Percentiles rank a stretch among this genome's conserved stretches.
phyloP scores from a whole-genome alignment of 2,329 filamentous ascomycete genomes.

The Orbilia blumenaviensis region DNA sequence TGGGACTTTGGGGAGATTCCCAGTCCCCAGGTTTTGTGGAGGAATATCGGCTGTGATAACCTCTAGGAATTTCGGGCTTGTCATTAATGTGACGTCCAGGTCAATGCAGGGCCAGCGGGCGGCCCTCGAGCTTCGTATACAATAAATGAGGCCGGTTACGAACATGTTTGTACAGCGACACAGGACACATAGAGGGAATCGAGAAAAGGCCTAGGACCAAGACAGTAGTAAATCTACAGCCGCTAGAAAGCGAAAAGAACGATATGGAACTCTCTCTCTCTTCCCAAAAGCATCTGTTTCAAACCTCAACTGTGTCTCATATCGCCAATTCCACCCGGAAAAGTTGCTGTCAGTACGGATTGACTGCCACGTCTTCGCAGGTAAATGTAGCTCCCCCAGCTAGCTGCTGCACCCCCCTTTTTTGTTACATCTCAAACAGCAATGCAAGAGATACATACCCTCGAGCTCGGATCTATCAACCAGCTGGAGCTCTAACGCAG shows the following conservation, averaged over 20 bases:
- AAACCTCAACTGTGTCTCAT: conserved; percentile 22
- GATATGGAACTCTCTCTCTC: not conserved
- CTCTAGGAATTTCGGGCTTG: conserved; percentile 15
- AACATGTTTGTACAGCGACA: too few relatives aligned
- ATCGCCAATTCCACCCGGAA: not conserved
- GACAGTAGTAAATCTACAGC: conserved; percentile 9
- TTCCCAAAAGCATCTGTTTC: conserved; percentile 12
- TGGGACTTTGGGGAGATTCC: not conserved
- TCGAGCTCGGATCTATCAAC: conserved; percentile 16
- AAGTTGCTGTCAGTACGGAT: not conserved
- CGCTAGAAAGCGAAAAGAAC: conserved; percentile 21
- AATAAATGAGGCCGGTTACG: too few relatives aligned
- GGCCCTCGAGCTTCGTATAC: not conserved
- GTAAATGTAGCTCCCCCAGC: not conserved
- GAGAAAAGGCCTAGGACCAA: not conserved
- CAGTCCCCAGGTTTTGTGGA: conserved; percentile 31
- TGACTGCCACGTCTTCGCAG: conserved; percentile 45
- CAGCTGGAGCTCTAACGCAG: conserved; percentile 46
- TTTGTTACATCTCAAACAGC: conserved; percentile 8
- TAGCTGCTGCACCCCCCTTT: conserved; percentile 40
- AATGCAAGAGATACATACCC: conserved; percentile 8
- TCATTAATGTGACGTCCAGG: conserved; percentile 16
- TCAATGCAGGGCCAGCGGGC: conserved; percentile 1
- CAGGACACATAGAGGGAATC: too few relatives aligned
- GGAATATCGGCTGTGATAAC: conserved; percentile 44